phyloP scores from a whole-genome alignment of 1,284 basidiomycete species.

The Anthracocystis walkeri region DNA sequence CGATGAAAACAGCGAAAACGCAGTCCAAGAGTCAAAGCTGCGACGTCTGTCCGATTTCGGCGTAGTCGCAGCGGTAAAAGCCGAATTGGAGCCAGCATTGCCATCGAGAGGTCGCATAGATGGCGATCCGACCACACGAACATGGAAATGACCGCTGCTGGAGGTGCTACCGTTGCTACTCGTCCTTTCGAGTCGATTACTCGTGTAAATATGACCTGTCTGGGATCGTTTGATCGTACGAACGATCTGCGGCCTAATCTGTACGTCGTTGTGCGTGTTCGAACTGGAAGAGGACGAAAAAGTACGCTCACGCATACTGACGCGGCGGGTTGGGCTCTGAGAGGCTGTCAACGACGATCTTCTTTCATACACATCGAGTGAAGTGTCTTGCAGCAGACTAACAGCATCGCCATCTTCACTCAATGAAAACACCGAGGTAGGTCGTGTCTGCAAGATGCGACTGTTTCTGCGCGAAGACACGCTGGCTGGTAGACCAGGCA shows the following conservation, averaged over 20 bases:
- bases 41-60: constrained; percentile 15
- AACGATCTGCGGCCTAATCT: constrained; percentile 42
- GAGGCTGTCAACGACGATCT: constrained; percentile 17
- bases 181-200: constrained; percentile 24
- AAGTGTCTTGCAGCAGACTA: constrained; percentile 23
- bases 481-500: constrained; percentile 36
- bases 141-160: constrained; percentile 28
- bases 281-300: constrained; percentile 29
- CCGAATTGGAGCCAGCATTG: background rate
- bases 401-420: constrained; percentile 34
- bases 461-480: constrained; percentile 36
- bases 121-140: constrained; percentile 28
- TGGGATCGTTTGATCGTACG: constrained; percentile 34
- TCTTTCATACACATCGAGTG: constrained; percentile 17
- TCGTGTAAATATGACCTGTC: constrained; percentile 6
- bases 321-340: constrained; percentile 17
- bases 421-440: constrained; percentile 32
- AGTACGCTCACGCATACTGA: constrained; percentile 19
- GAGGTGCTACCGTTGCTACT: constrained; percentile 27
- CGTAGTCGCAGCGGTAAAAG: constrained; percentile 9
- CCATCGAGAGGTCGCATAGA: constrained; percentile 11
- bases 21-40: constrained; percentile 37
- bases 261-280: constrained; percentile 28
- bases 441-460: constrained; percentile 29
- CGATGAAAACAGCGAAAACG: constrained; percentile 32